Evolutionary conservation across 139 green algal species (phyloP), one percentile per base, ranked within the genome.

Genomic region (Chlorella sp.): DNA sequence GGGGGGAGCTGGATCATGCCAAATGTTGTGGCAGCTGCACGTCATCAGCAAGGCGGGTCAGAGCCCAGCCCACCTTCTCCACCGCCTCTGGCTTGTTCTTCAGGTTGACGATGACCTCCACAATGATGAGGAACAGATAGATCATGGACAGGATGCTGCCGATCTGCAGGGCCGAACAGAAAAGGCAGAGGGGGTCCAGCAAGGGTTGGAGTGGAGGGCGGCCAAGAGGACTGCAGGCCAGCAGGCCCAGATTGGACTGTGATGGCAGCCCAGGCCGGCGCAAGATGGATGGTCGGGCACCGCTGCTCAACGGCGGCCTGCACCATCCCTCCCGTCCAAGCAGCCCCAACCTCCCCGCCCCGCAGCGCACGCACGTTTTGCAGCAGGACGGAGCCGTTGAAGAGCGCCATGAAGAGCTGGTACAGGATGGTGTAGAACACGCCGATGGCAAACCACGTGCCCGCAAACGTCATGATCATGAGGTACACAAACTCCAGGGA

Each of bases 401-500:
- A 87, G n/a, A 80, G 72, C 9, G 41, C 72, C 72, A 63, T 39
- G 60, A 87, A 67, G 25, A 87, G 82, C 73, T 84, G 85, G 74
- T 82, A 70, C 21, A 90, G 68, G 65, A 90, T 90, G 57, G 80
- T 83, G 81, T 88, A 90, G 60, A 90, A 90, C 28, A 86, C 81
- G 26, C 64, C 82, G 28, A 87, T 87, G 57, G 72, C 82, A 64
- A 87, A 82, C 82, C 82, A 87, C n/a, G 82, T 87, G 56, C 69
- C 72, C 20, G 72, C 82, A 63, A 87, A 63, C 20, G 82, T 87
- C 69, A 73, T 81, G 69, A 81, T 55, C 72, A 68, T 74, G 17
- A 87, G 72, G 82, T 87, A 87, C 18, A 80, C 38, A 67, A 87
- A 87, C 82, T 87, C 82, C n/a, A 82, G 39, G 25, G 72, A 82